Evolutionary conservation across 2,329 filamentous ascomycete species (phyloP).

Genomic region (Didymella sp.): DNA sequence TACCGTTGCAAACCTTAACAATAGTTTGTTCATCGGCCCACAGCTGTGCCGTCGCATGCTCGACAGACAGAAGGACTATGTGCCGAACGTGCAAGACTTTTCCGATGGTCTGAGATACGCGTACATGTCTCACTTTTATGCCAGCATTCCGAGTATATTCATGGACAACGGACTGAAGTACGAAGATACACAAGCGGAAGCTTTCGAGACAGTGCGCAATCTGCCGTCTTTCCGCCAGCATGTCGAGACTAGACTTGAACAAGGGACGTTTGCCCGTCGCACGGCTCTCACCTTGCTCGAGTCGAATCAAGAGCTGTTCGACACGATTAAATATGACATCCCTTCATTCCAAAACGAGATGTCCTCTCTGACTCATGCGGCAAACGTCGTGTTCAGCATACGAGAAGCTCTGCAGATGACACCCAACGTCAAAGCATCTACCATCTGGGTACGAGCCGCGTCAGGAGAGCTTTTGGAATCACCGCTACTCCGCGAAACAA

Average conservation of each 20-base stretch:
- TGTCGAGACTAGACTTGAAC: constrained; percentile 50
- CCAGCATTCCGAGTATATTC: constrained; percentile 75
- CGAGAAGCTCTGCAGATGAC: constrained; percentile 50
- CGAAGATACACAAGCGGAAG: constrained; percentile 62
- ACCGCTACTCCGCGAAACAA: constrained; percentile 60
- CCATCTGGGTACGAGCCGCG: constrained; percentile 68
- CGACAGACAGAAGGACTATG: constrained; percentile 76
- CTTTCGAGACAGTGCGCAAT: constrained; percentile 71
- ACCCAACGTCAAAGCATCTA: constrained; percentile 49
- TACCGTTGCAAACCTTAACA: constrained; percentile 65
- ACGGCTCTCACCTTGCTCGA: constrained; percentile 64
- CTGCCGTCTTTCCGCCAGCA: constrained; percentile 67
- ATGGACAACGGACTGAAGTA: constrained; percentile 50
- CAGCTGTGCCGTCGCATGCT: constrained; percentile 68
- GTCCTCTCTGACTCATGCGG: constrained; percentile 52
- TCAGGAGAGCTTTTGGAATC: constrained; percentile 62
- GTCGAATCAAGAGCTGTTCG: constrained; percentile 64
- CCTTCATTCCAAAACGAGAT: constrained; percentile 46
- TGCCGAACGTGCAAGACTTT: constrained; percentile 77
- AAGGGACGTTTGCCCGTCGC: constrained; percentile 37
- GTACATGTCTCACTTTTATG: constrained; percentile 87
- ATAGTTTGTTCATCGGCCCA: constrained; percentile 68
- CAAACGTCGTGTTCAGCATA: constrained; percentile 45
- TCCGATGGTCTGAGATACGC: constrained; percentile 75
- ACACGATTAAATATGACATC: constrained; percentile 29